Percentiles rank a stretch among this genome's conserved stretches.
Conservation (phyloP, 2,329 filamentous ascomycete genomes). For the Pestalotiopsis sp. region DNA sequence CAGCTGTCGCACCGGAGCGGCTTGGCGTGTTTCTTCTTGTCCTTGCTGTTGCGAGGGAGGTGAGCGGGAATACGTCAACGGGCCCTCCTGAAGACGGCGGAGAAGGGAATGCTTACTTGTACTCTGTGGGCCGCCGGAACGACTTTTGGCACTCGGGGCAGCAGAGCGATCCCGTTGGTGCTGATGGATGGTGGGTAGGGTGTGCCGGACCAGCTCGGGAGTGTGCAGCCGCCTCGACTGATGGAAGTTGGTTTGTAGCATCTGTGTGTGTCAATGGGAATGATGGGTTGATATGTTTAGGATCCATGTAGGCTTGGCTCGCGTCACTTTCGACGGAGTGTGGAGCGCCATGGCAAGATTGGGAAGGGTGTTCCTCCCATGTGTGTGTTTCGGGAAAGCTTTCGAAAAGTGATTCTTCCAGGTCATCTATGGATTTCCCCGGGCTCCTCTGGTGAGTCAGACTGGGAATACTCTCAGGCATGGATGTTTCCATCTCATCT, state of each 20-base stretch:
- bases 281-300: neutral
- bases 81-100: no score
- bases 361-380: neutral
- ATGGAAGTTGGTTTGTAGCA: neutral
- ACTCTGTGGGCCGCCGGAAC: neutral
- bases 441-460: neutral
- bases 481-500: neutral
- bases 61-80: no score
- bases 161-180: neutral
- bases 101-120: neutral
- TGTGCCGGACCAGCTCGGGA: neutral
- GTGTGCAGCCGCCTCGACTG: neutral
- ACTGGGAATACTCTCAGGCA: neutral
- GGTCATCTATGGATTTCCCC: neutral
- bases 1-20: neutral
- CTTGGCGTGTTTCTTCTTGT: neutral
- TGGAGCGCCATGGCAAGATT: neutral
- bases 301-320: neutral
- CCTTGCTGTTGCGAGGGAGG: no score
- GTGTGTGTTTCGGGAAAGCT: neutral
- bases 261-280: neutral
- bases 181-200: neutral
- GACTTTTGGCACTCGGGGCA: neutral
- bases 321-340: neutral
- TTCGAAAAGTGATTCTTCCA: neutral